Percentiles rank a stretch among this genome's conserved stretches.
These are phyloP conservation scores for Teratosphaeria nubilosa DNA, from an alignment of 2,329 filamentous ascomycete genomes.

Conservation along the genomic window DNA sequence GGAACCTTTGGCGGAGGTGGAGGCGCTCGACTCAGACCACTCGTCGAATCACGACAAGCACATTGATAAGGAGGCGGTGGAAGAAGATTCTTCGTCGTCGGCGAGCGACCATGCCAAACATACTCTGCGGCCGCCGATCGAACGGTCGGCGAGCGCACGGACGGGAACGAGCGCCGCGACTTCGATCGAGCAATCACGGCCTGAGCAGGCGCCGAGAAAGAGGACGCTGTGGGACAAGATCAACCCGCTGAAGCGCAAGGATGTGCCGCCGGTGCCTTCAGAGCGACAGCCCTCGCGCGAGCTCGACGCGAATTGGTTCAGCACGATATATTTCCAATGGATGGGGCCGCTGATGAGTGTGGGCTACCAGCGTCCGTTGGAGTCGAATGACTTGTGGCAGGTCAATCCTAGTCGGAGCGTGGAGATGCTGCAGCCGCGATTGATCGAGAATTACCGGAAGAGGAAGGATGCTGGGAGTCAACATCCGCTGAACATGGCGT, in stretches of 20 bases:
- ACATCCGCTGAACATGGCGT: conserved; percentile 65
- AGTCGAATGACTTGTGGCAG: conserved; percentile 76
- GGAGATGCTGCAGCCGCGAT: conserved; percentile 55
- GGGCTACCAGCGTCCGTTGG: conserved; percentile 75
- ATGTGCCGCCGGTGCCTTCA: conserved; percentile 46
- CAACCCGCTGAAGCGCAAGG: conserved; percentile 40
- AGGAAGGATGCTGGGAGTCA: conserved; percentile 54
- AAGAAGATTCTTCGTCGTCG: conserved; percentile 6
- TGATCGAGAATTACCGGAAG: conserved; percentile 59
- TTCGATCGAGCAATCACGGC: conserved; percentile 8
- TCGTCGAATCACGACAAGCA: conserved; percentile 25
- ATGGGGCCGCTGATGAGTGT: conserved; percentile 76
- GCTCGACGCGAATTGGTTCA: conserved; percentile 63
- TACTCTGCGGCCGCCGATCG: conserved; percentile 1
- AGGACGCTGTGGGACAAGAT: conserved; percentile 53
- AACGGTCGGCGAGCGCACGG: conserved; percentile 24
- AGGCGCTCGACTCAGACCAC: conserved; percentile 26
- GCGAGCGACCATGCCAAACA: neutral
- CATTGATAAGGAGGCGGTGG: conserved; percentile 19
- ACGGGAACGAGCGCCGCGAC: conserved; percentile 24
- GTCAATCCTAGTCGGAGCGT: conserved; percentile 75
- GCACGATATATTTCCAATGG: conserved; percentile 75
- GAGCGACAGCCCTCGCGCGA: conserved; percentile 53
- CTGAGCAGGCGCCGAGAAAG: conserved; percentile 24
- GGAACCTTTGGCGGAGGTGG: conserved; percentile 31